Evolutionary conservation across 202 grass and related monocot genomes (phyloP).

Genomic region (Elaeis oleifera): DNA sequence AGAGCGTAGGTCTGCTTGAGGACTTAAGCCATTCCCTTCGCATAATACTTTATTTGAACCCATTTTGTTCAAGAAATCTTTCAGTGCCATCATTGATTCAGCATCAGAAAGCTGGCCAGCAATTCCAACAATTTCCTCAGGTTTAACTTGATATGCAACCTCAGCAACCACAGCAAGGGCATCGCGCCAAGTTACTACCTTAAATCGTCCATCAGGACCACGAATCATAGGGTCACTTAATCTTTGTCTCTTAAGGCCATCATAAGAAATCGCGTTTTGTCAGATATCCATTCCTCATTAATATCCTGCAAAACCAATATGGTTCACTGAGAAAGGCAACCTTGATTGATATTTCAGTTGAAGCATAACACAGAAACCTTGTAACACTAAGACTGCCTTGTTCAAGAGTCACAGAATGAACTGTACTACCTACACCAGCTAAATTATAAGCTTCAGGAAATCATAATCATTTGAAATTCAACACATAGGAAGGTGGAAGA

Average conservation of each 20-base stretch:
- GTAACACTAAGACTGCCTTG: no score
- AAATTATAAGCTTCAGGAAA: no score
- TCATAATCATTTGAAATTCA: no score
- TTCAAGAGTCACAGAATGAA: no score
- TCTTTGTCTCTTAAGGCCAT: slow-evolving; percentile 96
- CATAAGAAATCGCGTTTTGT: slow-evolving; percentile 97
- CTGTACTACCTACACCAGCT: no score
- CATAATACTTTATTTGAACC: slow-evolving; percentile 87
- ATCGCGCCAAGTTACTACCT: slow-evolving; percentile 84
- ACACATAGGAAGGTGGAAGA: no score
- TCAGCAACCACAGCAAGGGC: slow-evolving; percentile 81
- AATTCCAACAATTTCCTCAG: slow-evolving; percentile 86
- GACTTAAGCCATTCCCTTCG: slow-evolving; percentile 74
- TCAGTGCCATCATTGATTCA: slow-evolving; percentile 94
- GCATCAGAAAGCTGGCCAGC: slow-evolving; percentile 93
- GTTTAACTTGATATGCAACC: slow-evolving; percentile 81
- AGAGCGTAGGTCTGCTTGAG: slow-evolving; percentile 72
- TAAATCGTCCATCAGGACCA: slow-evolving; percentile 84
- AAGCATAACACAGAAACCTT: no score
- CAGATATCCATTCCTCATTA: slow-evolving; percentile 99
- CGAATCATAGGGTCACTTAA: slow-evolving; percentile 98
- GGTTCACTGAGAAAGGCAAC: slow-evolving; percentile 1
- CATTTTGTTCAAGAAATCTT: slow-evolving; percentile 93
- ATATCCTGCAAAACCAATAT: slow-evolving; percentile 59
- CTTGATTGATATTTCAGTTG: neutral